Conservation (phyloP, 2,329 filamentous ascomycete species). For the Shiraia bambusicola region DNA sequence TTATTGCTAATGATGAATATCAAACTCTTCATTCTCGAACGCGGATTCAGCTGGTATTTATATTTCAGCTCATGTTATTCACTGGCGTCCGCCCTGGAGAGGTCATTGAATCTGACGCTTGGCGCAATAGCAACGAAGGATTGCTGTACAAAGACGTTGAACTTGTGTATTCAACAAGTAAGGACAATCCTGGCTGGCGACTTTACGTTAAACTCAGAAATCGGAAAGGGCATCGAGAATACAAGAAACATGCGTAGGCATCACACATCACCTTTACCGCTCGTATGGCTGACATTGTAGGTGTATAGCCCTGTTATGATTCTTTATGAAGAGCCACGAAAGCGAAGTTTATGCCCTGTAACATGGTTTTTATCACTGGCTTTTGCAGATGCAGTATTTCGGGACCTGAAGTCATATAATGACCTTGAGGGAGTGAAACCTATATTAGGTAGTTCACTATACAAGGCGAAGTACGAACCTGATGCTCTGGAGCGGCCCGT, state of each 20-base stretch:
- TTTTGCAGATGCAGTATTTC: background rate
- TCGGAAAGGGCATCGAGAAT: background rate
- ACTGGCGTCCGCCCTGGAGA: slow-evolving; percentile 1
- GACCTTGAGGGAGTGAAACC: no score
- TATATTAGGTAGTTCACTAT: background rate
- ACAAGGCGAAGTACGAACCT: slow-evolving; percentile 5
- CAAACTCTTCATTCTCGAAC: background rate
- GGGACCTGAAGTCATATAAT: background rate
- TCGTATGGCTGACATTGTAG: no score
- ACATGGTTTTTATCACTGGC: background rate
- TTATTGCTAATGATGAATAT: background rate
- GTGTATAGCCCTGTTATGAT: background rate
- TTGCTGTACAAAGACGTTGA: slow-evolving; percentile 3
- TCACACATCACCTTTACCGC: background rate
- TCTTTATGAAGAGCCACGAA: background rate
- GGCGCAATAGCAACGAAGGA: slow-evolving; percentile 1
- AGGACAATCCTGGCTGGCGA: background rate
- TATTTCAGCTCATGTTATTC: background rate
- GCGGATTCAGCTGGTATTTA: background rate
- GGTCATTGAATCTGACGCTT: slow-evolving; percentile 4
- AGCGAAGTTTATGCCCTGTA: background rate
- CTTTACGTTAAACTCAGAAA: slow-evolving; percentile 3
- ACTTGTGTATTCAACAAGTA: background rate
- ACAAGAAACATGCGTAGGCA: slow-evolving; percentile 4
- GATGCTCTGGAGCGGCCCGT: slow-evolving; percentile 1